These are phyloP conservation scores for Irpex sp. DNA, from an alignment of 1,284 basidiomycete genomes.

Conservation along the genomic window DNA sequence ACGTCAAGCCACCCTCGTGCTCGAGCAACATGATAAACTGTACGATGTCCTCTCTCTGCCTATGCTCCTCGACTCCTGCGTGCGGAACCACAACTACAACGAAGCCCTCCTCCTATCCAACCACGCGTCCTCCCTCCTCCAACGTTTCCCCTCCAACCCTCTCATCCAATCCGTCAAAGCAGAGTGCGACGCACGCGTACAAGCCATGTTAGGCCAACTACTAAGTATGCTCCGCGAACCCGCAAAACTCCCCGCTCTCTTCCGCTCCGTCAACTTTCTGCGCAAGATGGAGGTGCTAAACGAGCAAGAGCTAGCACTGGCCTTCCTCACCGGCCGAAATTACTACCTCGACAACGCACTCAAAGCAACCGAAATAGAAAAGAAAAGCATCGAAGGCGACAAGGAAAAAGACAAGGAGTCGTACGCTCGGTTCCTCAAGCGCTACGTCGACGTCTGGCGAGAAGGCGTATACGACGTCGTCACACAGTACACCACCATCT, in stretches of 20 bases:
- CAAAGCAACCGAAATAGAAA: constrained; percentile 39
- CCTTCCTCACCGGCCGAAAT: constrained; percentile 64
- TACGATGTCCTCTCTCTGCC: constrained; percentile 89
- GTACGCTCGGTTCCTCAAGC: constrained; percentile 74
- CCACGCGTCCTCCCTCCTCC: constrained; percentile 52
- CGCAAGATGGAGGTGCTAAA: constrained; percentile 69
- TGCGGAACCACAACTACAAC: constrained; percentile 86
- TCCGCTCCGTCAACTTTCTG: constrained; percentile 84
- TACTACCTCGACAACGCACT: constrained; percentile 47
- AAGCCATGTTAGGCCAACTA: constrained; percentile 75
- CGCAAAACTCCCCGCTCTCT: constrained; percentile 84
- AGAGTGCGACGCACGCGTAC: constrained; percentile 73
- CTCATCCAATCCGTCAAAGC: constrained; percentile 57
- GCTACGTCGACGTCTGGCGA: constrained; percentile 88
- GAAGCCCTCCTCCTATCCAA: constrained; percentile 83
- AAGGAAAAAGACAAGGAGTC: constrained; percentile 62
- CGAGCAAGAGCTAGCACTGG: constrained; percentile 64
- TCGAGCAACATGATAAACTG: constrained; percentile 89
- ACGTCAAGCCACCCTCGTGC: constrained; percentile 72
- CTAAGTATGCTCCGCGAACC: constrained; percentile 79
- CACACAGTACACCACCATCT: constrained; percentile 87
- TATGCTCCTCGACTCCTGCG: constrained; percentile 86
- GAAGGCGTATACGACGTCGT: constrained; percentile 92
- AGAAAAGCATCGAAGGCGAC: constrained; percentile 26
- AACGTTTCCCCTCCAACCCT: constrained; percentile 37